Base-by-base conservation (phyloP, 1,284 basidiomycete species). In the Apiotrichum domesticum region DNA sequence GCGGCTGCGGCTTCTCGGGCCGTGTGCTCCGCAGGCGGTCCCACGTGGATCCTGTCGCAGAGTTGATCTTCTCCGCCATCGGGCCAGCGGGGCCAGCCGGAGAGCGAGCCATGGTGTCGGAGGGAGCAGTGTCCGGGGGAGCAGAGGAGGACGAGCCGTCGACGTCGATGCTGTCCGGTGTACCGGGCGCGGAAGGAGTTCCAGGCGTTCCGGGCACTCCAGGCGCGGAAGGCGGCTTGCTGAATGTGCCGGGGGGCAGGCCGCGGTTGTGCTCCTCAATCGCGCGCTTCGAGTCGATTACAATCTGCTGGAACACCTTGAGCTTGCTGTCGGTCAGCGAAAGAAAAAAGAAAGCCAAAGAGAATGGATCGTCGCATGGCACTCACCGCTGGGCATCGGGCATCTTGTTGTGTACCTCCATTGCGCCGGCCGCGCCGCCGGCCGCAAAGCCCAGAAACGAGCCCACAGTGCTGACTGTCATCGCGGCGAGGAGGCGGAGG, bases 401-500 rank as follows among this genome's bases (percentile, higher is more conserved):
- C 68, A 73, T 71, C 37, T 70, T 62, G 10, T 52, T 50, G 9
- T 63, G 66, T 5, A 73, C 63, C 56, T 70, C 66, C 47, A 65
- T 48, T 3, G 69, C 63, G 2, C 61, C 67, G 0, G 63, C 67
- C 2, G 62, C 64, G 4, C 68, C 69, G 5, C 67, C 70, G 7
- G 68, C 51, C 9, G 66, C 64, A 43, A 70, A 71, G 2, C 72
- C 72, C 6, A 69, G 33, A 46, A 72, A 69, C 11, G 57, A 59
- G 11, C 67, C 67, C 4, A 59, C 45, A 10, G 53, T 49, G 4
- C 54, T 50, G 48, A 65, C 59, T 15, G 59, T 56, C n/a, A 55
- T 57, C 7, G 64, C 53, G 4, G 55, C 53, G 33, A 46, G 43
- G 37, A 50, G 11, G 34, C 45, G 11, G 14, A 32, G 43, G 45